phyloP scores from a whole-genome alignment of 768 basidiomycete species.

The Tricholoma hemisulphureum region DNA sequence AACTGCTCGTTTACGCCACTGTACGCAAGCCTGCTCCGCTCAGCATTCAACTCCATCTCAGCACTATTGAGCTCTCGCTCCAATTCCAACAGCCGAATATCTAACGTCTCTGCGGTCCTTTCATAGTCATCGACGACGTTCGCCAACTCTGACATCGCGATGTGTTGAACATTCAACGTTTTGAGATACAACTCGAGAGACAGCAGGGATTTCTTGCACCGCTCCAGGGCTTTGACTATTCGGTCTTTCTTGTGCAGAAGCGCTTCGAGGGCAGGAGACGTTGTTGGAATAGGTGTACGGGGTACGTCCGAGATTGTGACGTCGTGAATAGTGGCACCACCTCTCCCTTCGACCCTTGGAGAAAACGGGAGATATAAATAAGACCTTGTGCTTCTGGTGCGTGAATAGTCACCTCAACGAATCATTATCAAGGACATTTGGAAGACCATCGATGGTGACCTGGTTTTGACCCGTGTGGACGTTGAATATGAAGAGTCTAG shows the following conservation, averaged over 20 bases:
- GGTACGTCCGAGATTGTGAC: conserved; percentile 32
- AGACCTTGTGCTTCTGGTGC: background rate
- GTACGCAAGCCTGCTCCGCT: conserved; percentile 19
- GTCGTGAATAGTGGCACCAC: conserved; percentile 47
- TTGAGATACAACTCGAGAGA: conserved; percentile 36
- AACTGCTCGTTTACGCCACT: conserved; percentile 23
- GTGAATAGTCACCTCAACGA: conserved; percentile 18
- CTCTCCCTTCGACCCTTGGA: conserved; percentile 43
- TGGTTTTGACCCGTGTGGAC: conserved; percentile 42
- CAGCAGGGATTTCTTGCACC: conserved; percentile 26
- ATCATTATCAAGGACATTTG: conserved; percentile 35
- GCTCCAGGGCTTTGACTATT: conserved; percentile 28
- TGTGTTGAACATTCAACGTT: conserved; percentile 32
- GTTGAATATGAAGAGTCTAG: conserved; percentile 37
- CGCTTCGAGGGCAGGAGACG: conserved; percentile 25
- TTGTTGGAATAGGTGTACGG: conserved; percentile 14
- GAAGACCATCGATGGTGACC: conserved; percentile 39
- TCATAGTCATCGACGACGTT: conserved; percentile 34
- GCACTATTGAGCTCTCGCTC: conserved; percentile 24
- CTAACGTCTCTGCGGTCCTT: conserved; percentile 30
- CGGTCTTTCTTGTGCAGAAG: conserved; percentile 26
- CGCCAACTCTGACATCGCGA: conserved; percentile 27
- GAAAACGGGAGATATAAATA: background rate
- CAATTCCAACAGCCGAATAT: conserved; percentile 29
- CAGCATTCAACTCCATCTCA: conserved; percentile 22